phyloP scores from a whole-genome alignment of 1,284 basidiomycete genomes.

The Bondarzewia mesenterica region DNA sequence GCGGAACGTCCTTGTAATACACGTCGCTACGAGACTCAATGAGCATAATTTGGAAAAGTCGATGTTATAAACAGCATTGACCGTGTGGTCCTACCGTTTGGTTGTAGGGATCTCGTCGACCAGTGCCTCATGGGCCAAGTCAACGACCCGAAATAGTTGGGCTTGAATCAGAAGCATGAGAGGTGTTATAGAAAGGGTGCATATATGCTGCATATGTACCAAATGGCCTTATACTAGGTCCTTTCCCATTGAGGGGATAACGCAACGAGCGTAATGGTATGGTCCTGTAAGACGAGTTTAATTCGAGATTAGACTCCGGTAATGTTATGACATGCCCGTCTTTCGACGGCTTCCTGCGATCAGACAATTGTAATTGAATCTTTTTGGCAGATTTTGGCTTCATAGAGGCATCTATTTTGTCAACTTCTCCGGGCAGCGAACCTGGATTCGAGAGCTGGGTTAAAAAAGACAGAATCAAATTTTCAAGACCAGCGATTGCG shows the following conservation, averaged over 20 bases:
- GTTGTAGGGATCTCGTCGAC: conserved; percentile 47
- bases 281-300: conserved; percentile 11
- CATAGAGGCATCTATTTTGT: conserved; percentile 6
- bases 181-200: conserved; percentile 7
- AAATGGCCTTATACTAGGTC: conserved; percentile 41
- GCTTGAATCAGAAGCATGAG: conserved; percentile 32
- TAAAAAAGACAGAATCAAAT: conserved; percentile 43
- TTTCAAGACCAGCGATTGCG: conserved; percentile 33
- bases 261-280: conserved; percentile 15
- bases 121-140: conserved; percentile 59
- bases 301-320: background rate
- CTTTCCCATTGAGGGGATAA: conserved; percentile 22
- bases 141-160: conserved; percentile 53
- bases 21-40: conserved; percentile 59
- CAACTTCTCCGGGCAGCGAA: conserved; percentile 8
- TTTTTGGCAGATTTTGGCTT: conserved; percentile 11
- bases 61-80: background rate
- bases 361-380: conserved; percentile 19
- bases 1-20: conserved; percentile 73
- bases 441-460: conserved; percentile 34
- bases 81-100: conserved; percentile 44
- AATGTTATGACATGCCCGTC: conserved; percentile 12
- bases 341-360: conserved; percentile 19
- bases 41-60: background rate
- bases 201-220: conserved; percentile 28